phyloP scores from a whole-genome alignment of 129 eudicot genomes.

The Saposhnikovia divaricata region DNA sequence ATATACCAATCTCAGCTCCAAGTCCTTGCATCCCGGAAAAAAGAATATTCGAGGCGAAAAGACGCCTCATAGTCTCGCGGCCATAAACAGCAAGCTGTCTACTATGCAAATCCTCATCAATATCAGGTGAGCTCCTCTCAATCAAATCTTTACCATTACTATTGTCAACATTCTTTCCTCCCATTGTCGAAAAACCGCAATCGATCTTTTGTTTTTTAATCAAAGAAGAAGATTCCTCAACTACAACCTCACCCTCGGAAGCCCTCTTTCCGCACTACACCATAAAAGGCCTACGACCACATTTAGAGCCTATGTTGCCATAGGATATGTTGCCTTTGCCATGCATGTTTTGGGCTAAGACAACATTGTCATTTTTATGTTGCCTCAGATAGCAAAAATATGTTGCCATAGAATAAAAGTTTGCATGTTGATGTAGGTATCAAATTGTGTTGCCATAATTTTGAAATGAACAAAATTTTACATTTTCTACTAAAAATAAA shows the following conservation, averaged over 20 bases:
- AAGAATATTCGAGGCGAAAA: conserved; percentile 70
- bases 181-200: conserved; percentile 27
- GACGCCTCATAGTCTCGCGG: conserved; percentile 85
- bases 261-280: conserved; percentile 86
- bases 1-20: conserved; percentile 82
- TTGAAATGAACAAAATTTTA: too few relatives aligned
- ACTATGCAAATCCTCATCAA: conserved; percentile 97
- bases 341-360: too few relatives aligned
- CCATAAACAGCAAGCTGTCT: conserved; percentile 95
- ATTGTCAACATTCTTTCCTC: conserved; percentile 17
- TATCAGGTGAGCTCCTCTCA: conserved; percentile 43
- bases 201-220: conserved; percentile 47
- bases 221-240: conserved; percentile 34
- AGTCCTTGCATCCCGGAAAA: conserved; percentile 91
- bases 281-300: too few relatives aligned
- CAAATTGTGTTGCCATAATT: too few relatives aligned
- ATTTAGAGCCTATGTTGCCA: too few relatives aligned
- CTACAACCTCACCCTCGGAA: conserved; percentile 51
- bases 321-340: too few relatives aligned
- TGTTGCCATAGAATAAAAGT: too few relatives aligned
- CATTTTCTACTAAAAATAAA: too few relatives aligned
- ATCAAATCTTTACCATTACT: conserved; percentile 38
- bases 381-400: too few relatives aligned
- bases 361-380: too few relatives aligned
- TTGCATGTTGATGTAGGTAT: too few relatives aligned